Percentiles rank a stretch among this genome's conserved stretches.
phyloP scores from a whole-genome alignment of 129 eudicot species.

The Glebionis coronaria region DNA sequence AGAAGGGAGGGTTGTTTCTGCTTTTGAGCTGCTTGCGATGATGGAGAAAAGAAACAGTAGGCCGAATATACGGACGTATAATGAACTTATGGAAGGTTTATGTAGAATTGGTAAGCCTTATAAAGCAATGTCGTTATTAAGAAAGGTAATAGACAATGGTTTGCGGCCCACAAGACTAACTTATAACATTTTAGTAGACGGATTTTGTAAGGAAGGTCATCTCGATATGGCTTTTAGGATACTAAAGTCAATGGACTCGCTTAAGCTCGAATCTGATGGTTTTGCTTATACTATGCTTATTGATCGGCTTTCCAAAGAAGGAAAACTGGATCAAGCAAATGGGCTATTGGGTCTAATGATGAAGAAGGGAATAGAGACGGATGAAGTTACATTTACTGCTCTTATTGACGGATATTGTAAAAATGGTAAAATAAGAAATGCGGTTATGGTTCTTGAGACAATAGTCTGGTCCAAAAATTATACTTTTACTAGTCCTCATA shows the following conservation, averaged over 20 bases:
- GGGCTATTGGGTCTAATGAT: conserved; percentile 32
- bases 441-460: conserved; percentile 29
- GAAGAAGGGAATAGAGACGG: conserved; percentile 34
- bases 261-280: conserved; percentile 26
- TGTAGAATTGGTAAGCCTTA: conserved; percentile 39
- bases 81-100: conserved; percentile 49
- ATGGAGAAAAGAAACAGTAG: conserved; percentile 44
- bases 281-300: conserved; percentile 34
- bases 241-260: conserved; percentile 20
- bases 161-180: conserved; percentile 37
- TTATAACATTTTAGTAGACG: conserved; percentile 33
- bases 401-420: conserved; percentile 42
- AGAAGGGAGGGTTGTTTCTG: conserved; percentile 37
- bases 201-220: conserved; percentile 37
- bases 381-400: conserved; percentile 44
- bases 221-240: conserved; percentile 35
- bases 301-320: conserved; percentile 37
- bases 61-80: conserved; percentile 44
- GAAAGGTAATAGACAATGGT: conserved; percentile 30
- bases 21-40: conserved; percentile 44
- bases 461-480: conserved; percentile 19
- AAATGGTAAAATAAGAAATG: conserved; percentile 27
- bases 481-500: conserved; percentile 36
- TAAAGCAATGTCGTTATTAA: conserved; percentile 36
- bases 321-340: conserved; percentile 30